Evolutionary conservation across 768 basidiomycete genomes (phyloP), one percentile per base, ranked within the genome.

Genomic region (Phylloporus arenicola): DNA sequence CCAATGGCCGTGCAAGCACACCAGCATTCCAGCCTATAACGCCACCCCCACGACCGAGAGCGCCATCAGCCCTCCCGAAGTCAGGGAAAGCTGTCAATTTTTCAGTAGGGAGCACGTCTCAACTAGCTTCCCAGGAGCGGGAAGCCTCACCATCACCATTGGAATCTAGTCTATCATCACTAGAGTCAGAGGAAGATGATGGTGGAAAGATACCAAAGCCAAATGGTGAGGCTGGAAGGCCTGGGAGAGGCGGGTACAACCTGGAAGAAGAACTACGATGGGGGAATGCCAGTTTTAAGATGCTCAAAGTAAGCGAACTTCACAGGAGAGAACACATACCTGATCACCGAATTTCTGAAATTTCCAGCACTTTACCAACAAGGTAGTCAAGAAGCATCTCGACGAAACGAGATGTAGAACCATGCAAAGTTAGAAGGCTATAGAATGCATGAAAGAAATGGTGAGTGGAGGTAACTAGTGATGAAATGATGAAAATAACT

Each of bases 181-280:
- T 45, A 16, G 44, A 45, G 10, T 34, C 20, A 3, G 17, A 37
- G 35, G 44, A 45, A 5, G 17, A 33, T 33, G 30, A 33, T 5
- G 24, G 17, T 25, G 5, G 7, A 10, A 47, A 43, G 16, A 54
- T 54, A 14, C 45, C 29, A 3, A 54, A 50, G 20, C 53, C 35
- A 3, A 38, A 29, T n/a, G 41, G 49, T 2, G 45, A 54, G 44
- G 48, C 22, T 0, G 48, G 49, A 12, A 29, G 45, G 9, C 53
- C 45, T 11, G 35, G 53, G 10, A 3, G 29, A 10, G 53, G 53
- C 5, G 53, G 53, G 1, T 54, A 54, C 44, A 44, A 44, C 16
- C 33, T 54, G 17, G 48, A 54, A 39, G 45, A 31, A 0, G 22
- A 45, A 25, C 11, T 50, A 1, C 42, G 13, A 4, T 54, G 53